A percentile compares a stretch with the other conserved stretches of the same genome.
These are phyloP conservation scores for Apiospora aurea DNA, from an alignment of 2,329 filamentous ascomycete species.

Conservation along the genomic window DNA sequence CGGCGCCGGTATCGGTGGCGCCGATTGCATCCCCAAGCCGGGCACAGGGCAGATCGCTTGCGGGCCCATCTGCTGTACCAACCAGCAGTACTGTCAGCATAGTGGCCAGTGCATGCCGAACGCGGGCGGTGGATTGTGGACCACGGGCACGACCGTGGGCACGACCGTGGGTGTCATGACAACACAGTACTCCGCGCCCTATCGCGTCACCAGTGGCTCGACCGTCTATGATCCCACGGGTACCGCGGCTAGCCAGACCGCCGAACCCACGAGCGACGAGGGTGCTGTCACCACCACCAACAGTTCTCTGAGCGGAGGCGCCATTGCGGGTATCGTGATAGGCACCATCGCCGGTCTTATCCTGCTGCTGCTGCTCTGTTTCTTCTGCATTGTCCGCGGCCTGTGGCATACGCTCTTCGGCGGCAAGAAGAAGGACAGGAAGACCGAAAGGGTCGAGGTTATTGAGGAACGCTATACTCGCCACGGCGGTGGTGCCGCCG, in stretches of 20 bases:
- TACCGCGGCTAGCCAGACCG: slow-evolving; percentile 54
- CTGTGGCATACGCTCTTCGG: slow-evolving; percentile 66
- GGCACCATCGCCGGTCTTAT: slow-evolving; percentile 72
- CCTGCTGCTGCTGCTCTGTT: slow-evolving; percentile 74
- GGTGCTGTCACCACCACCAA: slow-evolving; percentile 48
- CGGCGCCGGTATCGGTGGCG: slow-evolving; percentile 42
- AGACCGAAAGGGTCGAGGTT: slow-evolving; percentile 63
- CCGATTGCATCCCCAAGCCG: slow-evolving; percentile 56
- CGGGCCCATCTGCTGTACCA: slow-evolving; percentile 74
- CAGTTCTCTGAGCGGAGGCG: slow-evolving; percentile 68
- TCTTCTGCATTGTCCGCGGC: slow-evolving; percentile 73
- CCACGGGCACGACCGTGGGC: slow-evolving; percentile 53
- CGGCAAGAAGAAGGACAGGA: slow-evolving; percentile 57
- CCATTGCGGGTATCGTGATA: slow-evolving; percentile 83
- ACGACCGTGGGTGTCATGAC: slow-evolving; percentile 59
- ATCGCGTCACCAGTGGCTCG: slow-evolving; percentile 60
- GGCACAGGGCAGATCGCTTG: slow-evolving; percentile 67
- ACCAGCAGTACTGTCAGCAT: slow-evolving; percentile 68
- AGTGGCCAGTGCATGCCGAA: slow-evolving; percentile 65
- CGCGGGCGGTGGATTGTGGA: slow-evolving; percentile 51
- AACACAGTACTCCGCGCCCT: slow-evolving; percentile 56
- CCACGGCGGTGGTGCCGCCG: slow-evolving; percentile 52
- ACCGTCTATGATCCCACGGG: slow-evolving; percentile 59
- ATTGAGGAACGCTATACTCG: slow-evolving; percentile 68
- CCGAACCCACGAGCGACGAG: slow-evolving; percentile 60